phyloP scores from a whole-genome alignment of 1,139 yeast genomes.

The Groenewaldozyma sp. region DNA sequence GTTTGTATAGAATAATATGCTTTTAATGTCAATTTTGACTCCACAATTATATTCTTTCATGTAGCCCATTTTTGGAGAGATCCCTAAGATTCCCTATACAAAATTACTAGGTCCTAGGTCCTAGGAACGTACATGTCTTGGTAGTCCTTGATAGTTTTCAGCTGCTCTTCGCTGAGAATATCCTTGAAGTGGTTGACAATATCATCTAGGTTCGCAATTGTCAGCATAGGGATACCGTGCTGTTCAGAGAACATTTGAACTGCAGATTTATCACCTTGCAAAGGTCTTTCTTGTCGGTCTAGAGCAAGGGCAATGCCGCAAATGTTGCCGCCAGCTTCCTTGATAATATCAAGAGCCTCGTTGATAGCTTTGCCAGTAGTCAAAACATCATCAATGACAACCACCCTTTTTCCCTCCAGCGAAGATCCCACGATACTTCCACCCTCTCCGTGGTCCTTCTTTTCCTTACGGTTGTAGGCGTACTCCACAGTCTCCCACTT shows the following conservation, averaged over 20 bases:
- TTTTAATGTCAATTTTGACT: too few relatives aligned
- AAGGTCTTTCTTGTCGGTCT: constrained; percentile 88
- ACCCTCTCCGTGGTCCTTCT: constrained; percentile 98
- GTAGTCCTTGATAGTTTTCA: constrained; percentile 29
- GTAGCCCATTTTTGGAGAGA: too few relatives aligned
- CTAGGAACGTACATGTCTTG: constrained; percentile 23
- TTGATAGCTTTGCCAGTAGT: constrained; percentile 98
- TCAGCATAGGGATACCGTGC: constrained; percentile 72
- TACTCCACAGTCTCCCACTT: constrained; percentile 46
- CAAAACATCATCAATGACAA: constrained; percentile 93
- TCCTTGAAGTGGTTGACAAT: constrained; percentile 53
- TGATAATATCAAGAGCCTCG: constrained; percentile 81
- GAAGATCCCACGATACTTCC: constrained; percentile 86
- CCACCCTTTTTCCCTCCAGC: constrained; percentile 57
- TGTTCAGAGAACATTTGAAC: constrained; percentile 68
- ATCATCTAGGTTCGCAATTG: constrained; percentile 70
- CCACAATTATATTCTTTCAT: too few relatives aligned
- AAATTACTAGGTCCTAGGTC: too few relatives aligned
- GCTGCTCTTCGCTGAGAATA: constrained; percentile 37
- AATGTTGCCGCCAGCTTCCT: constrained; percentile 58
- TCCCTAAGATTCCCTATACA: too few relatives aligned
- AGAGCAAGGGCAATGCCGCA: constrained; percentile 85
- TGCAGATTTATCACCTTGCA: constrained; percentile 56
- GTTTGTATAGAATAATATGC: too few relatives aligned
- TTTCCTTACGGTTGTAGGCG: constrained; percentile 50